Percentiles rank a stretch among this genome's conserved stretches.
phyloP scores from a whole-genome alignment of 2,329 filamentous ascomycete species.

The Penicillium fuscoglaucum region DNA sequence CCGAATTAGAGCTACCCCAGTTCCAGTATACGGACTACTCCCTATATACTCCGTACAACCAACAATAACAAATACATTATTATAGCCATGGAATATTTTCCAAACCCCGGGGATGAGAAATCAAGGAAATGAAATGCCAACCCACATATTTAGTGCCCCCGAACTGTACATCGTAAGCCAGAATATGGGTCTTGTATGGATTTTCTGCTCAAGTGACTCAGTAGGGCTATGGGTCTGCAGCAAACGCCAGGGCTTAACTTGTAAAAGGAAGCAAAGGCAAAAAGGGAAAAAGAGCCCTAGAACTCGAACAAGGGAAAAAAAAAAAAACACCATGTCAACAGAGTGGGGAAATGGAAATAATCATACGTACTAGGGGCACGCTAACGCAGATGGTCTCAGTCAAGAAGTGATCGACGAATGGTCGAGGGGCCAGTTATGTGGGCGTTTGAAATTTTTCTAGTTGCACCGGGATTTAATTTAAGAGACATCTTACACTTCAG shows the following conservation, averaged over 20 bases:
- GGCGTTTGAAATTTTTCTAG: slow-evolving; percentile 18
- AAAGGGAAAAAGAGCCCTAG: background rate
- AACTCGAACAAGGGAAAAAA: background rate
- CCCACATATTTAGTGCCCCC: background rate
- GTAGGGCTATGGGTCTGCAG: background rate
- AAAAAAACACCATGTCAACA: slow-evolving; percentile 1
- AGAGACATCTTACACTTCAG: background rate
- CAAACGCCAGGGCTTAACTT: slow-evolving; percentile 17
- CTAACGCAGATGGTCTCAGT: slow-evolving; percentile 28
- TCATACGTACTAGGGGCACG: slow-evolving; percentile 26
- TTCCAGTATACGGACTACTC: background rate
- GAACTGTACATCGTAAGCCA: background rate
- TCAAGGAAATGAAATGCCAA: background rate
- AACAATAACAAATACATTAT: background rate
- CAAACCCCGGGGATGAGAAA: background rate
- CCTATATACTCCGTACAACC: background rate
- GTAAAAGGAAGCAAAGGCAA: background rate
- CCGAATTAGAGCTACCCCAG: background rate
- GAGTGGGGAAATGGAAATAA: slow-evolving; percentile 22
- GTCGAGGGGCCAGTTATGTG: slow-evolving; percentile 9
- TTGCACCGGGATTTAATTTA: slow-evolving; percentile 2
- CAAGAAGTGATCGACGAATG: slow-evolving; percentile 26
- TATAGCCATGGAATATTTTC: background rate
- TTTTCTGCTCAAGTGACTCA: background rate
- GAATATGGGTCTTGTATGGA: background rate